Percentiles rank a stretch among this genome's conserved stretches.
Evolutionary conservation across 495 filamentous ascomycete species (phyloP).

Genomic region (Tuber brumale): DNA sequence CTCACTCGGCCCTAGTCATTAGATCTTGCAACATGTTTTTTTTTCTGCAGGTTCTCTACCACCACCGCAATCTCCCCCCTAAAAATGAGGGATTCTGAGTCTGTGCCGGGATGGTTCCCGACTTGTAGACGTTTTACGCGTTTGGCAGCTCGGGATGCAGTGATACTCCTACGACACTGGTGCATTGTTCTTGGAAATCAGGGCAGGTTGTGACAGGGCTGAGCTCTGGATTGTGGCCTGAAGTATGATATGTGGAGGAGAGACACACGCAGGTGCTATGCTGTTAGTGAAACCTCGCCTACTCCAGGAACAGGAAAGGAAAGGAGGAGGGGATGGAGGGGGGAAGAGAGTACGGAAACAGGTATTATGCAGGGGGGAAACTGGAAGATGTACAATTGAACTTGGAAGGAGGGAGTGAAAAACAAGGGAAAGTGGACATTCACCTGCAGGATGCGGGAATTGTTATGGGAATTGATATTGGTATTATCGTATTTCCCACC

Average conservation of each 20-base stretch:
- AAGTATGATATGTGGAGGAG: too few relatives aligned
- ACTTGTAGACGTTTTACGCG: not conserved
- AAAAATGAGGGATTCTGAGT: not conserved
- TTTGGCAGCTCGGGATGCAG: not conserved
- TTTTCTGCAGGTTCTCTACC: not conserved
- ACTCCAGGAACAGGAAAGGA: not conserved
- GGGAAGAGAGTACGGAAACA: conserved; percentile 5
- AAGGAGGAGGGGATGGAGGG: not conserved
- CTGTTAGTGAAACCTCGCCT: too few relatives aligned
- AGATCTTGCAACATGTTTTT: too few relatives aligned
- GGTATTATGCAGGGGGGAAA: not conserved
- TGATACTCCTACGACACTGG: not conserved
- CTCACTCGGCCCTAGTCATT: not conserved
- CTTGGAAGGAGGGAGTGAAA: not conserved
- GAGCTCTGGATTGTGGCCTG: not conserved
- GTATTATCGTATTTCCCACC: not conserved
- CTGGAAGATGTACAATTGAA: not conserved
- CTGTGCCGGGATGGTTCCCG: not conserved
- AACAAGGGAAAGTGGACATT: not conserved
- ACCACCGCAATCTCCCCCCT: not conserved
- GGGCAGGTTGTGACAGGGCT: not conserved
- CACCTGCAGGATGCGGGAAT: not conserved
- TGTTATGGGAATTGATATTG: not conserved
- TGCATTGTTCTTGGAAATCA: not conserved
- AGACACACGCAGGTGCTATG: too few relatives aligned